These are phyloP conservation scores for Aspergillus thermomutatus DNA, from an alignment of 2,329 filamentous ascomycete species.

Conservation along the genomic window DNA sequence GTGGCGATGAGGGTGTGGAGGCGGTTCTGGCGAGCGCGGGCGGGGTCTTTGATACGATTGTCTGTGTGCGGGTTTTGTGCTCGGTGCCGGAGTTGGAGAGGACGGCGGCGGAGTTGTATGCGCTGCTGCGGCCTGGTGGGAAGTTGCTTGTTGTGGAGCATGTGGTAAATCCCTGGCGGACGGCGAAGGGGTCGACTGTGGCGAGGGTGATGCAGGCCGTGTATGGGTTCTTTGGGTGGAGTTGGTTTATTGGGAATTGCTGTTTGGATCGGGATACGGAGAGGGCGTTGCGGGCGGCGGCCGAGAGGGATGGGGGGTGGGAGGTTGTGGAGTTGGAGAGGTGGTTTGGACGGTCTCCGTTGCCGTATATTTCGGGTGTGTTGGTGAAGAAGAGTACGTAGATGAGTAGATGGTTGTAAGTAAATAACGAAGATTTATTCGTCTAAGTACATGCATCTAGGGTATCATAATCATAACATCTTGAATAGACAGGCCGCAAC, in stretches of 20 bases:
- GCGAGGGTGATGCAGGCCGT: slow-evolving; percentile 47
- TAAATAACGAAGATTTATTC: neutral
- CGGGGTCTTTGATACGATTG: slow-evolving; percentile 54
- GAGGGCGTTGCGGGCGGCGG: slow-evolving; percentile 40
- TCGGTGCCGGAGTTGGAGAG: slow-evolving; percentile 49
- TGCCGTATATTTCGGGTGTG: slow-evolving; percentile 42
- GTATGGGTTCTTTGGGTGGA: slow-evolving; percentile 48
- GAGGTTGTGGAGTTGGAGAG: slow-evolving; percentile 46
- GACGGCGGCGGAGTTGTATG: slow-evolving; percentile 48
- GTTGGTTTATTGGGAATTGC: slow-evolving; percentile 52
- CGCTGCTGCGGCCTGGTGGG: slow-evolving; percentile 53
- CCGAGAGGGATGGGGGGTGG: slow-evolving; percentile 46
- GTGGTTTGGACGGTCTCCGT: slow-evolving; percentile 34
- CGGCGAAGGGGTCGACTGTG: slow-evolving; percentile 43
- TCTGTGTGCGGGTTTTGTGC: slow-evolving; percentile 54
- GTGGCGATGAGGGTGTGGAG: slow-evolving; percentile 6
- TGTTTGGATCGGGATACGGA: slow-evolving; percentile 49
- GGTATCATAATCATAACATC: neutral
- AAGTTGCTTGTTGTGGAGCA: slow-evolving; percentile 56
- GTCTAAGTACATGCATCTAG: neutral
- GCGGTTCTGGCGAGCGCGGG: slow-evolving; percentile 7
- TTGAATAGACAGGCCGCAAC: neutral
- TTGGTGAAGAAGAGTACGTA: slow-evolving; percentile 35
- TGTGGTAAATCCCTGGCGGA: slow-evolving; percentile 50
- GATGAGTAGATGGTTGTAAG: neutral